Percentiles rank a stretch among this genome's conserved stretches.
These are phyloP conservation scores for Colletotrichum noveboracense DNA, from an alignment of 2,329 filamentous ascomycete genomes.

Conservation along the genomic window DNA sequence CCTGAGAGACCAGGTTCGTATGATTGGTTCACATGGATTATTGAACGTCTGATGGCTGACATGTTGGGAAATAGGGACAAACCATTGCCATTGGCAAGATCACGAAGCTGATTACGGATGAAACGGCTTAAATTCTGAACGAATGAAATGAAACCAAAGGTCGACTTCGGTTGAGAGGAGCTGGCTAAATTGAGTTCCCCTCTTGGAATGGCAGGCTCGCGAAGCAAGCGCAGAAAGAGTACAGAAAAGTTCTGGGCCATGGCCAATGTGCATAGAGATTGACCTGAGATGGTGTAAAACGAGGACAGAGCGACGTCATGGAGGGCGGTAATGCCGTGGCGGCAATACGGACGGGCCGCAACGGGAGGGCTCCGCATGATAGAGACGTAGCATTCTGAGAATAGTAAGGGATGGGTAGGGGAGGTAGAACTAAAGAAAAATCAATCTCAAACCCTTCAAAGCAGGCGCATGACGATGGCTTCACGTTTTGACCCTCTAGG, in stretches of 20 bases:
- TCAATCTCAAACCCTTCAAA: slow-evolving; percentile 1
- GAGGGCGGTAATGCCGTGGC: neutral
- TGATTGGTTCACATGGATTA: neutral
- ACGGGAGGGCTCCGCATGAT: neutral
- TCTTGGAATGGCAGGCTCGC: neutral
- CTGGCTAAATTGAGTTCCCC: neutral
- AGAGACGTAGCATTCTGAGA: neutral
- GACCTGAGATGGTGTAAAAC: neutral
- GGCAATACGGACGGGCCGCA: slow-evolving; percentile 3
- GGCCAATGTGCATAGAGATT: slow-evolving; percentile 3
- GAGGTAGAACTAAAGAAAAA: neutral
- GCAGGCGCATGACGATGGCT: slow-evolving; percentile 16
- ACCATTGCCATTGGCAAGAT: slow-evolving; percentile 99
- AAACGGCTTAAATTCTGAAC: slow-evolving; percentile 29
- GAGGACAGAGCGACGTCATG: slow-evolving; percentile 7
- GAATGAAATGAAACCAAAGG: neutral
- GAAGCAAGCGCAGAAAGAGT: neutral
- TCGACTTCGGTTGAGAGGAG: neutral
- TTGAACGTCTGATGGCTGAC: slow-evolving; percentile 22
- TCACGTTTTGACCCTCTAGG: slow-evolving; percentile 7
- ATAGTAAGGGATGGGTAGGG: neutral
- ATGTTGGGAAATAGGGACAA: slow-evolving; percentile 72
- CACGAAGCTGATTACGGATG: slow-evolving; percentile 75
- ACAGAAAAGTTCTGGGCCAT: neutral
- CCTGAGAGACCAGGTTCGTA: slow-evolving; percentile 79